phyloP scores from a whole-genome alignment of 169 alveolate species.

The Cryptosporidium andersoni region DNA sequence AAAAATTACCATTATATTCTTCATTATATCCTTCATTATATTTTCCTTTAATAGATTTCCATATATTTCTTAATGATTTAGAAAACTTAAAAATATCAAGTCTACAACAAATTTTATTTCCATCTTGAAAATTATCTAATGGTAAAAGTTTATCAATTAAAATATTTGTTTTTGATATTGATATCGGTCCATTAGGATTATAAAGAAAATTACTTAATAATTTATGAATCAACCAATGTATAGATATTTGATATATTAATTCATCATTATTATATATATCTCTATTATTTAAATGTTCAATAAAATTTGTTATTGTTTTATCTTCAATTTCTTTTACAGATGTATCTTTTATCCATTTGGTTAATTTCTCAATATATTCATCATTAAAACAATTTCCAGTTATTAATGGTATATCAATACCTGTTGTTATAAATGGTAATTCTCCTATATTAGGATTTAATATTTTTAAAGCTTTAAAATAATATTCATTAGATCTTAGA shows the following conservation, averaged over 20 bases:
- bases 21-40: too few species aligned
- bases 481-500: slow-evolving; percentile 31
- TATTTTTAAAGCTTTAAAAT: slow-evolving; percentile 22
- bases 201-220: slow-evolving; percentile 41
- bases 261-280: neutral
- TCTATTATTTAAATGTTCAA: neutral
- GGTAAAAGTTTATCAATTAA: slow-evolving; percentile 48
- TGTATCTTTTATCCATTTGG: slow-evolving; percentile 13
- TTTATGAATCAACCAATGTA: slow-evolving; percentile 62
- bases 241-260: neutral
- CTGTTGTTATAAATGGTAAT: neutral
- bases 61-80: slow-evolving; percentile 19
- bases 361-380: slow-evolving; percentile 42
- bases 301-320: neutral
- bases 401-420: slow-evolving; percentile 55
- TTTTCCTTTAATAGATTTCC: neutral
- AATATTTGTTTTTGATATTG: slow-evolving; percentile 30
- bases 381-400: slow-evolving; percentile 32
- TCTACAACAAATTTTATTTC: neutral
- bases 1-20: slow-evolving; percentile 1
- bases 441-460: slow-evolving; percentile 1
- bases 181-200: slow-evolving; percentile 50
- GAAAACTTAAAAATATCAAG: slow-evolving; percentile 17
- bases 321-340: neutral
- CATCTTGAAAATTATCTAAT: slow-evolving; percentile 3